Evolutionary conservation across 1,284 basidiomycete genomes (phyloP), one percentile per base, ranked within the genome.

Genomic region (Stereum hirsutum): DNA sequence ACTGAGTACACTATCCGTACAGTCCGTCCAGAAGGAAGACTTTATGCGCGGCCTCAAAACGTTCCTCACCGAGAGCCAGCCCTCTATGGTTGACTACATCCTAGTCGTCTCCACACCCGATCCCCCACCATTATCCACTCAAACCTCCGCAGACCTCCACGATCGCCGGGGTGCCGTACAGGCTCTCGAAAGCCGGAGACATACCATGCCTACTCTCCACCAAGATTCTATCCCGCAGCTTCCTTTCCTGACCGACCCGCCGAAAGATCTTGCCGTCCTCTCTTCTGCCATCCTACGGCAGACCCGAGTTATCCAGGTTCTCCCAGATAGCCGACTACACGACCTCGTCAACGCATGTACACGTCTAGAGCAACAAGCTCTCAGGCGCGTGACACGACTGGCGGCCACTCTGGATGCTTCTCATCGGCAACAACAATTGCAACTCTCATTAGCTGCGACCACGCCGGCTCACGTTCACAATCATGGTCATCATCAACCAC

Each of bases 81-180:
- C 70, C 6, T 72, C 70, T 23, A 89, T 89, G 87, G 66, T 78
- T 39, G 80, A 87, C 48, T 89, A 89, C 53, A 74, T 89, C 50
- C 54, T 69, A 17, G 69, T 74, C 26, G 76, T 89, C 11, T 89
- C 86, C 3, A 79, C 76, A 0, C 73, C 75, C 5, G 56, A 61
- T 17, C 52, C 62, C 12, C 70, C 73, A 2, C 46, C 47, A 49
- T 26, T 49, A 52, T 43, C 53, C 51, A 42, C 45, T 47, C 55
- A 52, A 50, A 59, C 39, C 44, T 57, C 57, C 37, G 58, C 70
- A 72, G 43, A 68, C 66, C 39, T 70, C 74, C 53, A 72, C 75
- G 39, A 17, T 7, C 70, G 75, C 14, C 56, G 70, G 20, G 68
- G 71, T 42, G 68, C 81, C 43, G 65, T 74, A 44, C 71, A 74